A percentile compares a stretch with the other conserved stretches of the same genome.
phyloP scores from a whole-genome alignment of 2,329 filamentous ascomycete genomes.

The Blastomyces gilchristii region DNA sequence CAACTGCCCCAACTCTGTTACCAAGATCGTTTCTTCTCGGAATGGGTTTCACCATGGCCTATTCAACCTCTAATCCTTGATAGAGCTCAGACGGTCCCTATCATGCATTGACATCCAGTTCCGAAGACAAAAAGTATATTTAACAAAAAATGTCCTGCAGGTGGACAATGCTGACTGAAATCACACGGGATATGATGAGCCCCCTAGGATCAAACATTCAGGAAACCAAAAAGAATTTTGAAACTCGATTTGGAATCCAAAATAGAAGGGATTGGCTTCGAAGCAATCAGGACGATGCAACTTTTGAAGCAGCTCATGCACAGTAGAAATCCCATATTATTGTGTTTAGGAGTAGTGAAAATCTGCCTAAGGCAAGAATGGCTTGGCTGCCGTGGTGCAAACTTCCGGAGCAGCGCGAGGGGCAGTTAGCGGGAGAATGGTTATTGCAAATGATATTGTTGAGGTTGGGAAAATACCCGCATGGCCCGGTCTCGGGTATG shows the following conservation, averaged over 20 bases:
- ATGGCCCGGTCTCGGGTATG: not conserved
- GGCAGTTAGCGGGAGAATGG: not conserved
- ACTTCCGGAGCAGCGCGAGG: not conserved
- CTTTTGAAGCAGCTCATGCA: not conserved
- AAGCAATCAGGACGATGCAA: not conserved
- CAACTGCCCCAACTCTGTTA: conserved; percentile 1
- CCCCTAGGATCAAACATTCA: not conserved
- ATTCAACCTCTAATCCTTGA: not conserved
- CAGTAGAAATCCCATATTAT: not conserved
- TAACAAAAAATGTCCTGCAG: not conserved
- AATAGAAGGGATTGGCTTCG: not conserved
- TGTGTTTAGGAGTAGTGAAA: not conserved
- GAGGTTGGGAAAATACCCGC: not conserved
- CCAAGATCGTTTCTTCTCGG: conserved; percentile 5
- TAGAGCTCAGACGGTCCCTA: not conserved
- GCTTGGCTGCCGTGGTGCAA: not conserved
- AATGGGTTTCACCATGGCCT: conserved; percentile 2
- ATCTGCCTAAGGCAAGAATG: not conserved
- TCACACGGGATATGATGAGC: not conserved
- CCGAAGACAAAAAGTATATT: not conserved
- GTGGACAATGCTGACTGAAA: not conserved
- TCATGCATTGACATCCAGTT: not conserved
- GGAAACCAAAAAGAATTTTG: not conserved
- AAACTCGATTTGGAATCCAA: conserved; percentile 4
- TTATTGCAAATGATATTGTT: not conserved